Percentiles rank a stretch among this genome's conserved stretches.
Conservation (phyloP, 768 basidiomycete genomes). For the Megacollybia marginata region DNA sequence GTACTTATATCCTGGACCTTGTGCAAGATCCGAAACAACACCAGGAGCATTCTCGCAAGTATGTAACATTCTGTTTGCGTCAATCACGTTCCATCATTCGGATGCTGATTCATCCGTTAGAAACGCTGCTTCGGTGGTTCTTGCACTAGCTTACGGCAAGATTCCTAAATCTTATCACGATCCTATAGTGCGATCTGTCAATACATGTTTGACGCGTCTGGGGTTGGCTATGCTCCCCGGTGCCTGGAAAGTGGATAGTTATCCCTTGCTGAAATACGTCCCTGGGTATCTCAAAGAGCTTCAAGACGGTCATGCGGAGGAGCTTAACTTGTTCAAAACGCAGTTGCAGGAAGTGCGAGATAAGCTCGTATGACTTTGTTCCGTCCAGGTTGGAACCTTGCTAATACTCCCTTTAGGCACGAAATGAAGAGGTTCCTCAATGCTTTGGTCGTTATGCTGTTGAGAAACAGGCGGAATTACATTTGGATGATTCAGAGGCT, state of each 20-base stretch:
- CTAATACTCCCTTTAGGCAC: neutral
- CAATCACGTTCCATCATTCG: neutral
- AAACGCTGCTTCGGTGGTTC: conserved; percentile 43
- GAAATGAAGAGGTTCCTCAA: conserved; percentile 26
- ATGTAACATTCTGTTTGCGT: conserved; percentile 2
- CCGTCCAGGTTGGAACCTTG: neutral
- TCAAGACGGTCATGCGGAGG: conserved; percentile 47
- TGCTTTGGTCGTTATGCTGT: conserved; percentile 56
- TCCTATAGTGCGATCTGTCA: conserved; percentile 40
- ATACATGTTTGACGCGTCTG: conserved; percentile 35
- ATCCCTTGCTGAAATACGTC: conserved; percentile 41
- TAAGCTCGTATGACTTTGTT: conserved; percentile 30
- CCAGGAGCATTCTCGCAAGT: conserved; percentile 48
- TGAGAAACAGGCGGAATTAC: conserved; percentile 45
- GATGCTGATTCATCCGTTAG: conserved; percentile 15
- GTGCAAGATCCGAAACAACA: conserved; percentile 35
- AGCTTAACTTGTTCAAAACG: conserved; percentile 45
- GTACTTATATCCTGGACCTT: conserved; percentile 37
- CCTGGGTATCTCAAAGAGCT: conserved; percentile 59
- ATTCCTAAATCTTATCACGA: conserved; percentile 33
- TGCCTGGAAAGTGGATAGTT: conserved; percentile 39
- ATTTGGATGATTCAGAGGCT: conserved; percentile 47
- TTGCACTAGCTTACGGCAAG: conserved; percentile 44
- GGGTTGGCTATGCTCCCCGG: conserved; percentile 37
- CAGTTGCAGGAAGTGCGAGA: conserved; percentile 39